These are phyloP conservation scores for Solanum piurae DNA, from an alignment of 257 asterid species.

Conservation along the genomic window DNA sequence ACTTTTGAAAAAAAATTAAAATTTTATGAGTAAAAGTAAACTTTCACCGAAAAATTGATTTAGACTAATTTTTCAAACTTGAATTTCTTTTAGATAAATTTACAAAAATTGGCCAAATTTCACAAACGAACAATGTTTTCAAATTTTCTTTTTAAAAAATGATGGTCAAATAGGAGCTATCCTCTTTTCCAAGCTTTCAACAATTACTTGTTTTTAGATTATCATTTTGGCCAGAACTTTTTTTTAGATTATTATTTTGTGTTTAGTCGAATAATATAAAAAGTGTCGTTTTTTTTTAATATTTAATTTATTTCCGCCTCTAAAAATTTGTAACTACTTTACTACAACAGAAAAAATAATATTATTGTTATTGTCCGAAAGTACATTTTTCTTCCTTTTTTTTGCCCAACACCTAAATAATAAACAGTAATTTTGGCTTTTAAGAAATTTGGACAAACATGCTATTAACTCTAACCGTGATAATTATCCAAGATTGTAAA, in stretches of 20 bases:
- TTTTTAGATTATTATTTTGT: background rate
- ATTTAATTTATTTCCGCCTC: background rate
- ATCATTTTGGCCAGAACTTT: no score
- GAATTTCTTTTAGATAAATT: no score
- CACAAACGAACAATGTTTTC: background rate
- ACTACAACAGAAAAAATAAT: background rate
- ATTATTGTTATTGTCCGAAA: background rate
- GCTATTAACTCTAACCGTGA: background rate
- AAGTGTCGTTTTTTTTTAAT: background rate
- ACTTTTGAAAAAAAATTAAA: background rate
- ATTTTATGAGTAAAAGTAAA: no score
- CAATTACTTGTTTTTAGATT: background rate
- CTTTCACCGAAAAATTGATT: no score
- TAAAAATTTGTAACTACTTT: background rate
- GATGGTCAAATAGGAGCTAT: background rate
- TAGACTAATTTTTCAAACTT: no score
- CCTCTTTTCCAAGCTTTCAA: background rate
- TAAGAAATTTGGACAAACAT: background rate
- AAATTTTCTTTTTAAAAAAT: background rate
- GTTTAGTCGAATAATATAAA: background rate
- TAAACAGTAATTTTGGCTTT: background rate
- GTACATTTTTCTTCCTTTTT: background rate
- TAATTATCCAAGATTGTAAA: background rate
- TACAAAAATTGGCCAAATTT: background rate
- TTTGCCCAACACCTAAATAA: background rate